Evolutionary conservation across 495 filamentous ascomycete genomes (phyloP).

Genomic region (Penicillium argentinense): DNA sequence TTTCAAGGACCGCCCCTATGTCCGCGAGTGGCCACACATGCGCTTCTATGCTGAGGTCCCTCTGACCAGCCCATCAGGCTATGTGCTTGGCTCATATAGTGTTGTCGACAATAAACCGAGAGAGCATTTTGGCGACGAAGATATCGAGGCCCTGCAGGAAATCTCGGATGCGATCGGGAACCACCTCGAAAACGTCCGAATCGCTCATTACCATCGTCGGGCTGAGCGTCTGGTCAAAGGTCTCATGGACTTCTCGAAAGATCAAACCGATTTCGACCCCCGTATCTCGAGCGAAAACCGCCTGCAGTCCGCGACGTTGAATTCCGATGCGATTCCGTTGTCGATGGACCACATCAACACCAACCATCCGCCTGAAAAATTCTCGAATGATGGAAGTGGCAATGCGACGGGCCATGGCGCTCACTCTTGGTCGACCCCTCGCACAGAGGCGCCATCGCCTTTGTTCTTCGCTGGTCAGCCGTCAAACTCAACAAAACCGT

Average conservation of each 20-base stretch:
- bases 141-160: conserved; percentile 31
- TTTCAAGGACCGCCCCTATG: conserved; percentile 45
- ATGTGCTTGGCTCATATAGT: conserved; percentile 62
- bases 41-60: conserved; percentile 67
- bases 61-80: conserved; percentile 55
- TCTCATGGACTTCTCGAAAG: conserved; percentile 32
- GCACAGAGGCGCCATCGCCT: conserved; percentile 4
- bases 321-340: background rate
- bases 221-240: conserved; percentile 31
- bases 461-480: conserved; percentile 3
- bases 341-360: background rate
- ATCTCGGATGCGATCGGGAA: conserved; percentile 30
- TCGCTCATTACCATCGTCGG: conserved; percentile 27
- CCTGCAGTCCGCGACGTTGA: conserved; percentile 3
- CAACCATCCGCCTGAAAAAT: background rate
- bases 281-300: conserved; percentile 12
- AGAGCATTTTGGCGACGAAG: conserved; percentile 26
- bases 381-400: background rate
- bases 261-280: conserved; percentile 28
- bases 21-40: conserved; percentile 41
- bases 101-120: conserved; percentile 57
- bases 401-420: background rate
- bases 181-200: conserved; percentile 36
- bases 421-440: conserved; percentile 3
- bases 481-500: conserved; percentile 7